Percentiles rank a stretch among this genome's conserved stretches.
phyloP scores from a whole-genome alignment of 257 asterid species.

The Verbascum thapsus region DNA sequence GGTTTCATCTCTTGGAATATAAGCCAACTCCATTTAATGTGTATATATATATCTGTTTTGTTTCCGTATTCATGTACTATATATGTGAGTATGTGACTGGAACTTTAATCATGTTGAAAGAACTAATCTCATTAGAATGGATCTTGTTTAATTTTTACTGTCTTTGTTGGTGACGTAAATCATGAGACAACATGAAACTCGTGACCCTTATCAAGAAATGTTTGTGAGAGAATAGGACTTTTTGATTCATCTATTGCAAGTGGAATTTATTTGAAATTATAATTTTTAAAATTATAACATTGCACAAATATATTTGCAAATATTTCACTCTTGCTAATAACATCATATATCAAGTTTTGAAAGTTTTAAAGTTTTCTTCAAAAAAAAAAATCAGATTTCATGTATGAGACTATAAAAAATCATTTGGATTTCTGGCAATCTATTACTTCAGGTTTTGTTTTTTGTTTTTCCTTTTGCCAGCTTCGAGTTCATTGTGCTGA shows the following conservation, averaged over 20 bases:
- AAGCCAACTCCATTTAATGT: background rate
- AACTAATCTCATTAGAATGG: background rate
- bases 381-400: background rate
- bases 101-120: background rate
- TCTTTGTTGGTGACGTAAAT: background rate
- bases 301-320: too few relatives aligned
- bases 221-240: background rate
- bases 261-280: background rate
- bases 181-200: background rate
- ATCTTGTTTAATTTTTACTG: slow-evolving; percentile 1
- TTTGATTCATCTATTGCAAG: background rate
- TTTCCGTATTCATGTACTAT: background rate
- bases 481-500: slow-evolving; percentile 95
- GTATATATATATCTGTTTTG: background rate
- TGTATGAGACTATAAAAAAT: background rate
- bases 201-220: slow-evolving; percentile 3
- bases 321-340: too few relatives aligned
- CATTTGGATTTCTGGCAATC: background rate
- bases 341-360: too few relatives aligned
- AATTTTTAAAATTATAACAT: too few relatives aligned
- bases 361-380: too few relatives aligned
- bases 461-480: slow-evolving; percentile 37
- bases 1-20: slow-evolving; percentile 11
- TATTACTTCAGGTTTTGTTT: background rate
- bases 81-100: background rate